Conservation (phyloP, 1,139 yeast genomes). For the Spencermartinsiella ligniputridi region DNA sequence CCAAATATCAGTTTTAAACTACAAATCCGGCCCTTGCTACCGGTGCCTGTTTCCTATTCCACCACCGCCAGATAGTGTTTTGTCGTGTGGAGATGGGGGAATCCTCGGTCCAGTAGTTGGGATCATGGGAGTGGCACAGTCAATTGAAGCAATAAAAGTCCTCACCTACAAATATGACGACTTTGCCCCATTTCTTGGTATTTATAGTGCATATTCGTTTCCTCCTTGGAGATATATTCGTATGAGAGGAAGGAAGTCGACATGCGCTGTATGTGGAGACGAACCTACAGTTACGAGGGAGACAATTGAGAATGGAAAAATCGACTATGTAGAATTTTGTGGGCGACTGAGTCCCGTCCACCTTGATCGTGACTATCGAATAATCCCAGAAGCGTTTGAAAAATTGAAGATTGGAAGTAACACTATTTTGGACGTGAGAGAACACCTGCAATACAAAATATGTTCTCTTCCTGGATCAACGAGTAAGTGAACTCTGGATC, state of each 20-base stretch:
- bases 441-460: constrained; percentile 67
- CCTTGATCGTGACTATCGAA: constrained; percentile 28
- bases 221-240: constrained; percentile 70
- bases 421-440: constrained; percentile 72
- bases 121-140: constrained; percentile 82
- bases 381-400: neutral
- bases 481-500: constrained; percentile 47
- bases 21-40: constrained; percentile 79
- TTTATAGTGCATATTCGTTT: constrained; percentile 70
- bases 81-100: constrained; percentile 92
- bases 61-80: constrained; percentile 77
- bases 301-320: constrained; percentile 42
- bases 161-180: constrained; percentile 50
- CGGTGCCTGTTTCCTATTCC: constrained; percentile 90
- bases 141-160: constrained; percentile 78
- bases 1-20: constrained; percentile 75
- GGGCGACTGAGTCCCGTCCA: constrained; percentile 47
- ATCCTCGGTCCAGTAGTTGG: constrained; percentile 96
- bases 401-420: constrained; percentile 9
- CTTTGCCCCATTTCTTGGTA: constrained; percentile 64
- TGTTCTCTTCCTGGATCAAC: constrained; percentile 56
- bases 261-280: constrained; percentile 66
- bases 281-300: constrained; percentile 42
- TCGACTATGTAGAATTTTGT: constrained; percentile 71
- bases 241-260: constrained; percentile 64